Evolutionary conservation across 805 yeast genomes (phyloP).

Genomic region (Saccharomycodes ludwigii): DNA sequence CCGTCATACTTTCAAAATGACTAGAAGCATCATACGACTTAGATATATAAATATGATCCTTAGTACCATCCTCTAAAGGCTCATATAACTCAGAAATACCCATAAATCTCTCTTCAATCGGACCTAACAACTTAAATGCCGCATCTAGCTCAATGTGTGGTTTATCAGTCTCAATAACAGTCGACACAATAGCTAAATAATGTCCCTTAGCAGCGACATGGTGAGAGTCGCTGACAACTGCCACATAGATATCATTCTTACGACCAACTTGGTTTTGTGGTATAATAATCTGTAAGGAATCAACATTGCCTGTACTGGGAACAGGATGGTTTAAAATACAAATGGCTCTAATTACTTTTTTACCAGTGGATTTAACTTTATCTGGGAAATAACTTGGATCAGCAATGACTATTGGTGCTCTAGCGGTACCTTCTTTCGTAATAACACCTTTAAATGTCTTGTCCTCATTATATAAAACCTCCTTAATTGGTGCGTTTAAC

Average conservation of each 20-base stretch:
- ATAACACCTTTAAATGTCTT: slow-evolving; percentile 76
- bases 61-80: slow-evolving; percentile 73
- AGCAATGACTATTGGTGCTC: slow-evolving; percentile 87
- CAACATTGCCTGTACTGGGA: slow-evolving; percentile 68
- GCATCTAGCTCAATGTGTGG: slow-evolving; percentile 90
- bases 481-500: slow-evolving; percentile 94
- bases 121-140: slow-evolving; percentile 83
- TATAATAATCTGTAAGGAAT: slow-evolving; percentile 85
- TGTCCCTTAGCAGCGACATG: slow-evolving; percentile 83
- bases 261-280: slow-evolving; percentile 94
- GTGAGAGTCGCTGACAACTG: slow-evolving; percentile 80
- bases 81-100: slow-evolving; percentile 86
- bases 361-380: slow-evolving; percentile 26
- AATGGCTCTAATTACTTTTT: slow-evolving; percentile 33
- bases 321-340: slow-evolving; percentile 86
- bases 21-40: slow-evolving; percentile 89
- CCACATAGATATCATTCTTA: slow-evolving; percentile 88
- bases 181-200: slow-evolving; percentile 86
- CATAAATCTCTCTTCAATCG: slow-evolving; percentile 73
- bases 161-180: slow-evolving; percentile 83
- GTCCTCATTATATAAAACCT: slow-evolving; percentile 59
- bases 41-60: slow-evolving; percentile 69
- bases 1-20: slow-evolving; percentile 92
- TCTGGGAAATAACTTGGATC: slow-evolving; percentile 96
- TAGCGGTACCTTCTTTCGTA: slow-evolving; percentile 84